Conservation (phyloP, 2,329 filamentous ascomycete species). For the Elsinoe batatas region DNA sequence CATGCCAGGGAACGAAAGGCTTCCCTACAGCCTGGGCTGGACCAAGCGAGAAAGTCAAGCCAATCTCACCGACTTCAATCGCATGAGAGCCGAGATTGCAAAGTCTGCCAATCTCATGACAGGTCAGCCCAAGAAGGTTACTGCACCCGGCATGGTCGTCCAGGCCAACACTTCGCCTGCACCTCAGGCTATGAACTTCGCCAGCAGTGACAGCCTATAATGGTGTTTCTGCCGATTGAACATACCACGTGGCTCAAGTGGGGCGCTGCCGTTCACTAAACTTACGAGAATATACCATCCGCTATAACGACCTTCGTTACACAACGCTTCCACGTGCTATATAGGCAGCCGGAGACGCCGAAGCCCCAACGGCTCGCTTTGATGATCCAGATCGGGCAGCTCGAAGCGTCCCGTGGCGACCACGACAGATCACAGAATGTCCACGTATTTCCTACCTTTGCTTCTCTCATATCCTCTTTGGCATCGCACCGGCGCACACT, state of each 20-base stretch:
- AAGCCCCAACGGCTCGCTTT: neutral
- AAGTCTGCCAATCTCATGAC: neutral
- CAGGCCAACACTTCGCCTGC: neutral
- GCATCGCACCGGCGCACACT: too few species aligned
- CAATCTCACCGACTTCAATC: neutral
- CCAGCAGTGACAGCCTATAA: neutral
- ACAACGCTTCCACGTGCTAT: neutral
- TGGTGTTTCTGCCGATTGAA: neutral
- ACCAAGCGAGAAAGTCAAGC: neutral
- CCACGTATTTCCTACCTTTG: too few species aligned
- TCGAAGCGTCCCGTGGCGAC: neutral
- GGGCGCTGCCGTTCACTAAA: neutral
- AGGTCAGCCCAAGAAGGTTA: neutral
- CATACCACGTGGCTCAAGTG: neutral
- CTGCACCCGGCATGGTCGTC: neutral
- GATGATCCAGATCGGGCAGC: neutral
- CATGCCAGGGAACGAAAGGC: conserved; percentile 1
- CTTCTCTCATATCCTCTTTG: too few species aligned
- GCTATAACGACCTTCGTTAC: neutral
- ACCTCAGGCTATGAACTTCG: neutral
- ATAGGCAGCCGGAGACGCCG: conserved; percentile 1
- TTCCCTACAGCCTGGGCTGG: conserved; percentile 6
- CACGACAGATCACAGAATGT: neutral
- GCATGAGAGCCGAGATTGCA: neutral
- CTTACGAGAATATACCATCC: neutral